A percentile compares a stretch with the other conserved stretches of the same genome.
Evolutionary conservation across 306 rosid genomes (phyloP).

Genomic region (Begonia masoniana): DNA sequence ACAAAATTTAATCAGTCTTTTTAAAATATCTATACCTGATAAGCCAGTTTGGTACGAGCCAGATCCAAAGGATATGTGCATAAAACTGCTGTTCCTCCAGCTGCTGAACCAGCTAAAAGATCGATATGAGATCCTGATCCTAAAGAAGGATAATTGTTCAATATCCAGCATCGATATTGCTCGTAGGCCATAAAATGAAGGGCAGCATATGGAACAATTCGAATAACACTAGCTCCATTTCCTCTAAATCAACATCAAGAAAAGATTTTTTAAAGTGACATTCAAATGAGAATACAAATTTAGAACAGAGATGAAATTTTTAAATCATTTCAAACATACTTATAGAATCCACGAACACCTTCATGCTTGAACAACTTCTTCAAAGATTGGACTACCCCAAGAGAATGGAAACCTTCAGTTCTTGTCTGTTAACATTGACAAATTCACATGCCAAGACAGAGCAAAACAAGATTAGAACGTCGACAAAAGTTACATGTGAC

Average conservation of each 20-base stretch:
- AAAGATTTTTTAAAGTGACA: slow-evolving; percentile 1
- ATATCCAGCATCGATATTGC: slow-evolving; percentile 81
- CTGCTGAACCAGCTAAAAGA: slow-evolving; percentile 94
- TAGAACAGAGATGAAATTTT: not conserved
- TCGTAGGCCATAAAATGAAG: slow-evolving; percentile 94
- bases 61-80: slow-evolving; percentile 95
- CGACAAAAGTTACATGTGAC: too few species aligned
- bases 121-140: slow-evolving; percentile 84
- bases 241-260: slow-evolving; percentile 43
- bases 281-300: slow-evolving; percentile 1
- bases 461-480: not conserved
- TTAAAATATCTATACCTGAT: slow-evolving; percentile 43
- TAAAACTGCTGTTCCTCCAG: slow-evolving; percentile 88
- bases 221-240: slow-evolving; percentile 88
- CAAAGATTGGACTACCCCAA: slow-evolving; percentile 67
- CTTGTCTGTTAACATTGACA: slow-evolving; percentile 43
- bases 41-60: slow-evolving; percentile 96
- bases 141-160: slow-evolving; percentile 42
- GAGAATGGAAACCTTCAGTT: slow-evolving; percentile 63
- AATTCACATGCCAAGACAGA: not conserved
- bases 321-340: slow-evolving; percentile 27
- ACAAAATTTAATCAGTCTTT: not conserved
- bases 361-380: slow-evolving; percentile 55
- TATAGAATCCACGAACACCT: slow-evolving; percentile 76
- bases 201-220: slow-evolving; percentile 93